A percentile compares a stretch with the other conserved stretches of the same genome.
Evolutionary conservation across 352 stramenopile species (phyloP).

Genomic region (Globisporangium carolinianum): DNA sequence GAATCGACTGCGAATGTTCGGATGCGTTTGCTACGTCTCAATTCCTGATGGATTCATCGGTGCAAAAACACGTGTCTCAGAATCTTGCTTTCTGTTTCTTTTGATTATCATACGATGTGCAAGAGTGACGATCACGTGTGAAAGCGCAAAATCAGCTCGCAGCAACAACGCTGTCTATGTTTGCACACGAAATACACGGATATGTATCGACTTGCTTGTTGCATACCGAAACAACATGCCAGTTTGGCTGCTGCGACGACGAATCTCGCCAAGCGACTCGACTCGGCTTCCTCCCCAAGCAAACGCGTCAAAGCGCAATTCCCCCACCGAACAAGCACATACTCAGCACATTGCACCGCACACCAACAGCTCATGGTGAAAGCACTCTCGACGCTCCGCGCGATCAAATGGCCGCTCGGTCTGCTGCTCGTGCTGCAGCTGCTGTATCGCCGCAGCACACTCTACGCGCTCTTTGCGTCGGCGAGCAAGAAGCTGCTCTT

Average conservation of each 20-base stretch:
- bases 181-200: background rate
- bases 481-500: constrained; percentile 53
- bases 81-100: background rate
- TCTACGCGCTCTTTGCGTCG: constrained; percentile 32
- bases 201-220: background rate
- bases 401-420: constrained; percentile 13
- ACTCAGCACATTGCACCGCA: background rate
- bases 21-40: background rate
- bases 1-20: background rate
- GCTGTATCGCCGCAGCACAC: constrained; percentile 40
- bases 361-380: constrained; percentile 5
- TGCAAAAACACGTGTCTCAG: background rate
- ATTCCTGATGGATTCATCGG: background rate
- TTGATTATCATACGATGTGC: background rate
- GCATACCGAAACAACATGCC: background rate
- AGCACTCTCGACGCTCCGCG: background rate
- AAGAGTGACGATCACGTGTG: background rate
- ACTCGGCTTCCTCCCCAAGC: too few species aligned
- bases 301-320: too few species aligned
- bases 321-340: background rate
- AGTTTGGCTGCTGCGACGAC: background rate
- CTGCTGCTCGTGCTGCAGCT: constrained; percentile 31
- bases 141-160: background rate
- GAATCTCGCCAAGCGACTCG: background rate
- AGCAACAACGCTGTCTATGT: background rate